phyloP scores from a whole-genome alignment of 192 early-diverging fungal genomes.

The Podila verticillata region DNA sequence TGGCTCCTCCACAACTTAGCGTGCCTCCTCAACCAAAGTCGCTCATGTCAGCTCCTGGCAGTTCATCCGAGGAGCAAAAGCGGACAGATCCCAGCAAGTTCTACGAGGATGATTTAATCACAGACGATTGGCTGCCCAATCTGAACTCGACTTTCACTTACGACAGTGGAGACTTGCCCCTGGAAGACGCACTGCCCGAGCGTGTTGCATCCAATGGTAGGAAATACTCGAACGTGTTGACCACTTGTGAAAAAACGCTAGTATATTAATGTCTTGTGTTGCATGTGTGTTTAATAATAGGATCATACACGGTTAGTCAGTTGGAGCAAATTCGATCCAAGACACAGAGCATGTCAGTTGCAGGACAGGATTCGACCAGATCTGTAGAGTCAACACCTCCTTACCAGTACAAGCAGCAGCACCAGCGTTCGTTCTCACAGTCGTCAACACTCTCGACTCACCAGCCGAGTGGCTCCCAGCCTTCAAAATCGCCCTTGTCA shows the following conservation, averaged over 20 bases:
- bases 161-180: constrained; percentile 14
- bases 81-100: constrained; percentile 10
- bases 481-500: constrained; percentile 28
- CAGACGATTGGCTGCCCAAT: constrained; percentile 41
- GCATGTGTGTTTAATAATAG: constrained; percentile 2
- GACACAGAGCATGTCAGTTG: background rate
- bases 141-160: constrained; percentile 7
- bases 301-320: constrained; percentile 22
- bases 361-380: constrained; percentile 10
- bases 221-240: background rate
- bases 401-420: constrained; percentile 2
- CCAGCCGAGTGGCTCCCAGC: constrained; percentile 8
- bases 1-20: background rate
- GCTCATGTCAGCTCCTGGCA: constrained; percentile 13
- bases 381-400: background rate
- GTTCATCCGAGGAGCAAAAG: constrained; percentile 8
- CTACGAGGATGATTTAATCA: constrained; percentile 28
- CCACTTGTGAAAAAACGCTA: background rate
- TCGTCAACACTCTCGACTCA: constrained; percentile 32
- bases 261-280: background rate
- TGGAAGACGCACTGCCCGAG: constrained; percentile 34
- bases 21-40: constrained; percentile 13
- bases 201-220: constrained; percentile 15
- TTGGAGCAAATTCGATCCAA: constrained; percentile 28
- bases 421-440: constrained; percentile 41